Evolutionary conservation across 2,329 filamentous ascomycete species (phyloP).

Genomic region (Microsporum ferrugineum): DNA sequence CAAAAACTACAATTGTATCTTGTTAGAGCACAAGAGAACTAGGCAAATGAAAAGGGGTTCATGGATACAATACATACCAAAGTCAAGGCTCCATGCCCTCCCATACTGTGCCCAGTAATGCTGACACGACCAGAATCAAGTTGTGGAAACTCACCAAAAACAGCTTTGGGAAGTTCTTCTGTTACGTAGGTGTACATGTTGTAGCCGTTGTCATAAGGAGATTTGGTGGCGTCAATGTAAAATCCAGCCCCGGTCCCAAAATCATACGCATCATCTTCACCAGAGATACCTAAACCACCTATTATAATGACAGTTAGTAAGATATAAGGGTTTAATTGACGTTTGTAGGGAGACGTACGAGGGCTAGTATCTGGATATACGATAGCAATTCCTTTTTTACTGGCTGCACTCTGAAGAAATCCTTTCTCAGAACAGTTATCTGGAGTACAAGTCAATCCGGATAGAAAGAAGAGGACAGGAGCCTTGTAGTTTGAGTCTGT

Average conservation of each 20-base stretch:
- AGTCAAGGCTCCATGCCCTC: constrained; percentile 87
- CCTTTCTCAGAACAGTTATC: constrained; percentile 68
- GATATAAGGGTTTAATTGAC: neutral
- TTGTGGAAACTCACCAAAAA: constrained; percentile 61
- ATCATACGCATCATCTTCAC: constrained; percentile 81
- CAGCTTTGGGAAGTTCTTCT: constrained; percentile 66
- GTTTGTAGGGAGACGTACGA: constrained; percentile 40
- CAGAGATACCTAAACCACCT: constrained; percentile 66
- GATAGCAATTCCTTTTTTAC: constrained; percentile 73
- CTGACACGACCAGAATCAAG: constrained; percentile 62
- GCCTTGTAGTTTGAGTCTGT: constrained; percentile 47
- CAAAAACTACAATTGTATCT: constrained; percentile 48
- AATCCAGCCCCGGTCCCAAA: constrained; percentile 89
- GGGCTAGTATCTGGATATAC: constrained; percentile 93
- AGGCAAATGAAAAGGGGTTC: neutral
- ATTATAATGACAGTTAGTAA: neutral
- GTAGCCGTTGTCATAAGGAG: constrained; percentile 68
- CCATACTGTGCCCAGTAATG: constrained; percentile 94
- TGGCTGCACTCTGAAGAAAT: constrained; percentile 79
- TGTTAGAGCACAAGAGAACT: neutral
- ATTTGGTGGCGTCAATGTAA: constrained; percentile 74
- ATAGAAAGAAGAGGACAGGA: constrained; percentile 84
- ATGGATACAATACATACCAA: constrained; percentile 38
- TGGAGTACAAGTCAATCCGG: constrained; percentile 86
- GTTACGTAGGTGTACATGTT: constrained; percentile 91